These are phyloP conservation scores for Porogramme epimiltina DNA, from an alignment of 1,284 basidiomycete genomes.

Conservation along the genomic window DNA sequence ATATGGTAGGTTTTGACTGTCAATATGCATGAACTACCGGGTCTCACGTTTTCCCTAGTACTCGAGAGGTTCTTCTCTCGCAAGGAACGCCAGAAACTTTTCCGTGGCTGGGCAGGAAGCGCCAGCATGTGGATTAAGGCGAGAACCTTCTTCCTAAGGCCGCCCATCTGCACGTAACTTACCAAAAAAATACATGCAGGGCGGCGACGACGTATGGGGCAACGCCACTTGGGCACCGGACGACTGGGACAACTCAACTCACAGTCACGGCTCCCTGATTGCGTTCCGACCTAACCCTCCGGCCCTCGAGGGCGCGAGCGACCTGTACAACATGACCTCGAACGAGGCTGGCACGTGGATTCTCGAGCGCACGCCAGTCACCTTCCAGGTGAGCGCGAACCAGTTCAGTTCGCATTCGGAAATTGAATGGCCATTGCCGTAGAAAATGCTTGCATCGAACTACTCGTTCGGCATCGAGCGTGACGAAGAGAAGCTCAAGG, in stretches of 20 bases:
- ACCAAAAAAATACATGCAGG: too few species aligned
- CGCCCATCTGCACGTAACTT: too few species aligned
- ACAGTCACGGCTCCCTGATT: slow-evolving; percentile 83
- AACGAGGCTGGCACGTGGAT: slow-evolving; percentile 80
- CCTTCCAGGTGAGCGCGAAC: slow-evolving; percentile 71
- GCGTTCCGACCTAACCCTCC: slow-evolving; percentile 62
- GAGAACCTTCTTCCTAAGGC: too few species aligned
- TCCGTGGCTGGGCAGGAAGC: slow-evolving; percentile 94
- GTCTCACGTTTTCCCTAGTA: slow-evolving; percentile 42
- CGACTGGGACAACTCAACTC: slow-evolving; percentile 61
- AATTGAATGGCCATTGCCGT: neutral
- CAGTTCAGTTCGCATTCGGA: neutral
- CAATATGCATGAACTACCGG: neutral
- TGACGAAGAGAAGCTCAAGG: slow-evolving; percentile 62
- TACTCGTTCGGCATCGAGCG: slow-evolving; percentile 95
- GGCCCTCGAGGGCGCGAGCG: slow-evolving; percentile 31
- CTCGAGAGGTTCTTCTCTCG: slow-evolving; percentile 89
- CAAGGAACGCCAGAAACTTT: slow-evolving; percentile 87
- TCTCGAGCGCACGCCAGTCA: slow-evolving; percentile 78
- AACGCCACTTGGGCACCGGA: slow-evolving; percentile 75
- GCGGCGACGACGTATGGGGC: slow-evolving; percentile 92
- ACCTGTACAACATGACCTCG: slow-evolving; percentile 75
- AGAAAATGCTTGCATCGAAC: slow-evolving; percentile 90
- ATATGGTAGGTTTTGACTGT: slow-evolving; percentile 56
- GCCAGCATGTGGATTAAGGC: slow-evolving; percentile 94